These are phyloP conservation scores for Sarocladiaceae sp. DNA, from an alignment of 2,329 filamentous ascomycete species.

Conservation along the genomic window DNA sequence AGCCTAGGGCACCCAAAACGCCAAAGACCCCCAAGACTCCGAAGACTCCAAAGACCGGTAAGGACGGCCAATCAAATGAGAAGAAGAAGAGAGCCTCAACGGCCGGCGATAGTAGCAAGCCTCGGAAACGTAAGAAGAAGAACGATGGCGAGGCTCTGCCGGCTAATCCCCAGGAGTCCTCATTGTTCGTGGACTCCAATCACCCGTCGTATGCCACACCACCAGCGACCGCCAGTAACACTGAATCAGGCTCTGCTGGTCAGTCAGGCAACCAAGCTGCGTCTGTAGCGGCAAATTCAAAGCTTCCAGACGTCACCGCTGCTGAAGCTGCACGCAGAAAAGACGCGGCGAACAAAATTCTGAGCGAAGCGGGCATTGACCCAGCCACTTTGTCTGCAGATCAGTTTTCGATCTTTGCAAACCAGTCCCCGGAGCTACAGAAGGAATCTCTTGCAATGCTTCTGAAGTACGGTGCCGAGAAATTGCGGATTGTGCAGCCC, in stretches of 20 bases:
- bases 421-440: slow-evolving; percentile 54
- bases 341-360: slow-evolving; percentile 43
- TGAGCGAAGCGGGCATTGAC: slow-evolving; percentile 44
- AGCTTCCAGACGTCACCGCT: slow-evolving; percentile 31
- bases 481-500: slow-evolving; percentile 53
- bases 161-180: neutral
- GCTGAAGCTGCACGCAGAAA: slow-evolving; percentile 47
- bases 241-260: neutral
- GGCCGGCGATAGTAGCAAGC: slow-evolving; percentile 11
- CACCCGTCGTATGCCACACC: neutral
- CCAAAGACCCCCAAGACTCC: neutral
- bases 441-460: slow-evolving; percentile 52
- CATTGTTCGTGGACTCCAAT: neutral
- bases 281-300: slow-evolving; percentile 12
- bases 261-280: slow-evolving; percentile 12
- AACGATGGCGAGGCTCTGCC: slow-evolving; percentile 16
- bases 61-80: neutral
- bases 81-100: slow-evolving; percentile 8
- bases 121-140: slow-evolving; percentile 21
- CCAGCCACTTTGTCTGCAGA: slow-evolving; percentile 47
- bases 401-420: slow-evolving; percentile 56
- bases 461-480: slow-evolving; percentile 52
- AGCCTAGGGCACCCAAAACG: neutral
- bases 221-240: neutral
- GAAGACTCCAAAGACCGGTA: neutral